Base-by-base conservation (phyloP, 2,329 filamentous ascomycete species). In the Zymoseptoria passerinii region DNA sequence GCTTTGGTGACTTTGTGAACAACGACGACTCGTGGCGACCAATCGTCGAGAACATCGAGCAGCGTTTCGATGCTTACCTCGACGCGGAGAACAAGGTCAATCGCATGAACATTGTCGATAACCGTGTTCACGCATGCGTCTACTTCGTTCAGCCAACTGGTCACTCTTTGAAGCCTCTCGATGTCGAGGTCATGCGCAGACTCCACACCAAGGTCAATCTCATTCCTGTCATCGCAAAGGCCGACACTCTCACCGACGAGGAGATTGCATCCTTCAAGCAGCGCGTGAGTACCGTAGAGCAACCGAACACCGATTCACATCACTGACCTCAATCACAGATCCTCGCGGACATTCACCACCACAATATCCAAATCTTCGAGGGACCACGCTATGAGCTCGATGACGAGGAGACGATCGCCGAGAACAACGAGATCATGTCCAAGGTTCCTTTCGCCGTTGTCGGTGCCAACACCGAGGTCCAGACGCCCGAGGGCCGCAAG, bases 11-110 rank as follows among this genome's bases (percentile, higher is more conserved):
- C 78, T 99, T 97, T 73, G 94, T 99, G 73, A 99, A 99, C 87
- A 99, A 99, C 74, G 94, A 97, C 71, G 94, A 97, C 78, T 99
- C 94, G 28, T 99, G 94, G 94, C 86, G 94, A 72, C 94, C 94
- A 58, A 99, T 99, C 77, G 88, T 96, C 70, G 94, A 99, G 82
- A 97, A 97, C 82, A 97, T 99, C 71, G 94, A 99, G 82, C 91
- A 96, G 83, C 89, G 94, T 68, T 99, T 94, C 73, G 94, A 99
- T 77, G 92, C 94, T 56, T 99, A 97, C 77, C 83, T 99, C 60
- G 94, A 99, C 77, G 92, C 94, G 51, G 94, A 99, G 84, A 99
- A 99, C 86, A 99, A 97, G 85, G 91, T 99, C 75, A 99, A 99
- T 83, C 90, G 94, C 71, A 96, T 96, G 87, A 99, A 99, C 83